phyloP scores from a whole-genome alignment of 306 rosid species.

The Coriaria nepalensis region DNA sequence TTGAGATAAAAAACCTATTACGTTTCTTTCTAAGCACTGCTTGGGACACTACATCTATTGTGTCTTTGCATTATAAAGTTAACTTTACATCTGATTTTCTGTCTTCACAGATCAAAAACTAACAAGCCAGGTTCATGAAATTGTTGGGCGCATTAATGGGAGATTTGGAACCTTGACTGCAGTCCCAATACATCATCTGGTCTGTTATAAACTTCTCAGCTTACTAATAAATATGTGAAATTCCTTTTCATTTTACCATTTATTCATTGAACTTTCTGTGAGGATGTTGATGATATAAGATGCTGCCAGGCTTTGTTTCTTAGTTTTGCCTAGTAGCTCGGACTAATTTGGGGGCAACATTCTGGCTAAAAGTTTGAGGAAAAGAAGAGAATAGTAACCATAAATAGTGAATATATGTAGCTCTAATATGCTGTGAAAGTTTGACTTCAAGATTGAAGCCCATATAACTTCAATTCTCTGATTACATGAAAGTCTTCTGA shows the following conservation, averaged over 20 bases:
- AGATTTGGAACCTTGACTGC: slow-evolving; percentile 66
- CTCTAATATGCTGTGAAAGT: too few relatives aligned
- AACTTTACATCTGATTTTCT: slow-evolving; percentile 16
- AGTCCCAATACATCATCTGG: slow-evolving; percentile 94
- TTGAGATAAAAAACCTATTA: too few relatives aligned
- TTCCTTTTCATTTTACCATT: not conserved
- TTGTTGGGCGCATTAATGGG: slow-evolving; percentile 89
- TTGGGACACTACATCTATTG: not conserved
- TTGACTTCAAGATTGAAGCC: too few relatives aligned
- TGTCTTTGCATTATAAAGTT: slow-evolving; percentile 7
- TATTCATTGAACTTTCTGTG: not conserved
- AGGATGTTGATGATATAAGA: not conserved
- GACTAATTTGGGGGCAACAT: too few relatives aligned
- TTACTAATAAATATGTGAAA: not conserved
- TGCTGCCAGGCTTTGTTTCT: too few relatives aligned
- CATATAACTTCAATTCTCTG: too few relatives aligned
- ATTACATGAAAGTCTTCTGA: too few relatives aligned
- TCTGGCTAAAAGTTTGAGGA: too few relatives aligned
- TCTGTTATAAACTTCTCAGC: slow-evolving; percentile 17
- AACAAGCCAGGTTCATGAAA: slow-evolving; percentile 93
- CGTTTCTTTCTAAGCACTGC: too few relatives aligned
- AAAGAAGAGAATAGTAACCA: too few relatives aligned
- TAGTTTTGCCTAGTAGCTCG: too few relatives aligned
- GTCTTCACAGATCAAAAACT: slow-evolving; percentile 73
- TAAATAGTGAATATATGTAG: too few relatives aligned